phyloP scores from a whole-genome alignment of 2,329 filamentous ascomycete species.

The Sclerotinia sclerotiorum region DNA sequence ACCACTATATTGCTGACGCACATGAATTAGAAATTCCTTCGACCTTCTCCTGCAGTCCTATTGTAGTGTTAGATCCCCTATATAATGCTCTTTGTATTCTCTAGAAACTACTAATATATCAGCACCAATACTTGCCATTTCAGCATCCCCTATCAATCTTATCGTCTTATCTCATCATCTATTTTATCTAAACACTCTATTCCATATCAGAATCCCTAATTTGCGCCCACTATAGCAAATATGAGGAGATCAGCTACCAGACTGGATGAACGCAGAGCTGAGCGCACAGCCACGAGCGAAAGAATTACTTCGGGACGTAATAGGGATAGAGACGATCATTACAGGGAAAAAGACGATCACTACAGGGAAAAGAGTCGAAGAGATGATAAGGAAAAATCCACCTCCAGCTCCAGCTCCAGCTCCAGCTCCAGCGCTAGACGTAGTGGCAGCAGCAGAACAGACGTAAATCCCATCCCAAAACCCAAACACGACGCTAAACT shows the following conservation, averaged over 20 bases:
- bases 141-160: neutral
- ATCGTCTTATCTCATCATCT: neutral
- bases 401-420: no score
- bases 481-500: no score
- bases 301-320: no score
- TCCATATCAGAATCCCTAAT: neutral
- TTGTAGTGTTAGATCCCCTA: neutral
- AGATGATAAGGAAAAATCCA: no score
- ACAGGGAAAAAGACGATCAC: no score
- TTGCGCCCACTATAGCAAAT: neutral
- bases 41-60: neutral
- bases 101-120: neutral
- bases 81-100: neutral
- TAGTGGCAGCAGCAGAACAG: no score
- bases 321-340: no score
- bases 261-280: no score
- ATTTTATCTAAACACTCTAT: neutral
- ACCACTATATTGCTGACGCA: neutral
- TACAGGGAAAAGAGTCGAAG: no score
- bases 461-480: no score
- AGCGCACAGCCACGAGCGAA: no score
- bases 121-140: neutral
- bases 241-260: neutral
- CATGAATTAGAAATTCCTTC: neutral
- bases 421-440: no score